Evolutionary conservation across 2,329 filamentous ascomycete species (phyloP).

Genomic region (Venturia aucupariae): DNA sequence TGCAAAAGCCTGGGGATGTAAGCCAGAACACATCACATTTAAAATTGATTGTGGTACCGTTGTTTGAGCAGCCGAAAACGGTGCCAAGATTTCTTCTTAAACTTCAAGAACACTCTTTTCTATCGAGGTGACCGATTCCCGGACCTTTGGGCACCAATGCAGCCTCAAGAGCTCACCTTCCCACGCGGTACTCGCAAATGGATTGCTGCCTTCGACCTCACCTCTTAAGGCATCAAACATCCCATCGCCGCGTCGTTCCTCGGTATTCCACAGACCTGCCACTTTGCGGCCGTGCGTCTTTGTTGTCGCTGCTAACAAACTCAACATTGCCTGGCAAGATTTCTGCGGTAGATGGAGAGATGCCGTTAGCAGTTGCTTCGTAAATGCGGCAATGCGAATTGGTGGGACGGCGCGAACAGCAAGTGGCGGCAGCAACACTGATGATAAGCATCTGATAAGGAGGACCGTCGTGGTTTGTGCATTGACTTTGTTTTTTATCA

Average conservation of each 20-base stretch:
- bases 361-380: slow-evolving; percentile 78
- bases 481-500: slow-evolving; percentile 66
- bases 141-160: slow-evolving; percentile 81
- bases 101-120: slow-evolving; percentile 47
- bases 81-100: not conserved
- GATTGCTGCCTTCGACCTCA: slow-evolving; percentile 78
- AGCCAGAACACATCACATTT: not conserved
- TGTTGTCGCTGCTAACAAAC: slow-evolving; percentile 66
- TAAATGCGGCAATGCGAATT: slow-evolving; percentile 78
- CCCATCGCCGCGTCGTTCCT: slow-evolving; percentile 87
- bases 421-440: slow-evolving; percentile 67
- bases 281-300: slow-evolving; percentile 78
- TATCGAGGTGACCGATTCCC: slow-evolving; percentile 57
- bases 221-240: slow-evolving; percentile 65
- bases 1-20: not conserved
- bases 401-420: slow-evolving; percentile 69
- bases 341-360: slow-evolving; percentile 86
- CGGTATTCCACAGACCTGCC: slow-evolving; percentile 81
- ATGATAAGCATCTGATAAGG: slow-evolving; percentile 75
- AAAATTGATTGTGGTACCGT: not conserved
- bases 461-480: slow-evolving; percentile 91
- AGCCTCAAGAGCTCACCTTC: slow-evolving; percentile 78
- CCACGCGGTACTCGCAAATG: slow-evolving; percentile 85
- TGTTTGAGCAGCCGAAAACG: not conserved
- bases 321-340: slow-evolving; percentile 69